Base-by-base conservation (phyloP, 768 basidiomycete species). In the Mycena amicta region DNA sequence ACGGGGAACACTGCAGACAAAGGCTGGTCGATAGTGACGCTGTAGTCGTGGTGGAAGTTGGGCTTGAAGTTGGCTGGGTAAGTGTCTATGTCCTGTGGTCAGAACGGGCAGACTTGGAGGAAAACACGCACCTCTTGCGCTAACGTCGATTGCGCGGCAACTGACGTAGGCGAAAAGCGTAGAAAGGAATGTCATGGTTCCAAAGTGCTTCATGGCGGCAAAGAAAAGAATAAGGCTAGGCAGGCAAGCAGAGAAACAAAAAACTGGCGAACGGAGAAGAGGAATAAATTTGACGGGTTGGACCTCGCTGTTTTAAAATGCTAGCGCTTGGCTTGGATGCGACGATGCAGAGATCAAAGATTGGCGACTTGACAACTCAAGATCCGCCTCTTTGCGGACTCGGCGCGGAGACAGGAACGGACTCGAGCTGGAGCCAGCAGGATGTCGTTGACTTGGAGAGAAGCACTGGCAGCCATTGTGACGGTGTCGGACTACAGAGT, bases 41-140 rank as follows among this genome's bases (percentile, higher is more conserved):
- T 60, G 45, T 54, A 57, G 3, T 39, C 45, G 31, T 46, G 30
- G 11, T 45, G 28, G 47, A 64, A 64, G 52, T 64, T 64, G 41
- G 63, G 63, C 16, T 57, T 51, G 53, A 64, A 64, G 50, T 64
- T 47, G 3, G 59, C 50, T 47, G 63, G 63, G 23, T 64, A 64
- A 0, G 59, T 45, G 33, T 18, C 33, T 8, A 18, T 18, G 33
- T 8, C 33, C 11, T 37, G 18, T 18, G 33, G 18, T 37, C 18
- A 37, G 33, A 37, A 37, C 11, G 33, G 33, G 33, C 8, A 18
- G 33, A 37, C 18, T 37, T 8, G 18, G 43, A 8, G 20, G 20
- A 45, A 23, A 8, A 23, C 20, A 23, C 43, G 43, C 43, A 45
- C 43, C 43, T 23, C 43, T 45, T 15, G 43, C 22, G 43, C 22